Base-by-base conservation (phyloP, 2,329 filamentous ascomycete species). In the Phyllosticta citribraziliensis region DNA sequence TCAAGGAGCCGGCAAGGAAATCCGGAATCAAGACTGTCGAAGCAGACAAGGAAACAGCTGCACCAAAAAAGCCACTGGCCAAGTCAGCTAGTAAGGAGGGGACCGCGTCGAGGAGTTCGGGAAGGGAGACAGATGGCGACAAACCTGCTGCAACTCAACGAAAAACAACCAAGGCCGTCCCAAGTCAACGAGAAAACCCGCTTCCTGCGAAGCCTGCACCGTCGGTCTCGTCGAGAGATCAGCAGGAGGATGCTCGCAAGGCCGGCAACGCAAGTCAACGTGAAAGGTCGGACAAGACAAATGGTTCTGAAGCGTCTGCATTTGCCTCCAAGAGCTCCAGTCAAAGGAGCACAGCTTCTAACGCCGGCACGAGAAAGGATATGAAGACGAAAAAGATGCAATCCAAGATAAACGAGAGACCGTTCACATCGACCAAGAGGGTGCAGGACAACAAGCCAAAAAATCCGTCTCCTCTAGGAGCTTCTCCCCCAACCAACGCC, bases 391-490 rank as follows among this genome's bases (percentile, higher is more conserved):
- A 56, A 27, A 56, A 24, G 5, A 56, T 47, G 9, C 58, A 61
- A 47, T 30, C 58, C 14, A 61, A 57, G 51, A 61, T 61, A 33
- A 61, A 51, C 11, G 55, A 56, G 17, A 35, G 52, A 19, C 60
- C 60, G 3, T 61, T 61, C 55, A 57, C 55, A 12, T 54, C 60
- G 2, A 61, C 55, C 2, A 62, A 62, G 60, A 58, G 55, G 20
- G 35, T 58, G 2, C 52, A 57, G 19, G 71, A 76, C 73, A 84
- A 76, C 63, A 83, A 82, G 52, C 82, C 84, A 1, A 81, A 80
- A 67, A 85, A 85, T 58, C 83, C 83, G 2, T 86, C 84, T 17
- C 85, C 84, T 2, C 82, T 82, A 22, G 83, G 83, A 5, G 86
- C 84, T 10, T 85, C 84, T 2, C 82, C 83, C 22, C 83, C 83